A percentile compares a stretch with the other conserved stretches of the same genome.
Evolutionary conservation across 768 basidiomycete genomes (phyloP).

Genomic region (Cantharellus cinnabarinus): DNA sequence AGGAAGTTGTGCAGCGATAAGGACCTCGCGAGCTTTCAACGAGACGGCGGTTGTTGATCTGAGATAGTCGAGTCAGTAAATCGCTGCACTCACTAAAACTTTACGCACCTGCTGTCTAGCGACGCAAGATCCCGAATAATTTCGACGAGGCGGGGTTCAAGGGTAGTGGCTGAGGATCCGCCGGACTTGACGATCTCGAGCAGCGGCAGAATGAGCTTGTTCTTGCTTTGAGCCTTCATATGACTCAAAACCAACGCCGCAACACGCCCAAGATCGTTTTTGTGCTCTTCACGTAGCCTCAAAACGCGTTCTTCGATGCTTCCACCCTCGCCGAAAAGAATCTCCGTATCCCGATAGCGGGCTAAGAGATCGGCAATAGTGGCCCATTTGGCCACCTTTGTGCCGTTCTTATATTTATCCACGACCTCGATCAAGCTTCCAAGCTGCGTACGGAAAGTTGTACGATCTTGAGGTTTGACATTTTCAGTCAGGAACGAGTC

Average conservation of each 20-base stretch:
- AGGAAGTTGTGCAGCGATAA: constrained; percentile 90
- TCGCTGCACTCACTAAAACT: constrained; percentile 2
- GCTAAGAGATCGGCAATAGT: constrained; percentile 58
- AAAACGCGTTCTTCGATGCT: constrained; percentile 86
- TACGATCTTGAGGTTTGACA: constrained; percentile 57
- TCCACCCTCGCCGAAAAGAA: constrained; percentile 55
- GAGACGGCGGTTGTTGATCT: constrained; percentile 84
- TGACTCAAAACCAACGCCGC: constrained; percentile 79
- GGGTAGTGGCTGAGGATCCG: constrained; percentile 50
- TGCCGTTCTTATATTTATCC: constrained; percentile 58
- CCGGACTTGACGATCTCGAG: constrained; percentile 79
- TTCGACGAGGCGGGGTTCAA: constrained; percentile 52
- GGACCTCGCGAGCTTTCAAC: constrained; percentile 88
- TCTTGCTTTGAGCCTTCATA: constrained; percentile 85
- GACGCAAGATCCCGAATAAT: constrained; percentile 65
- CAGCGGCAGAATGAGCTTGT: constrained; percentile 65
- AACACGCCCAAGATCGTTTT: constrained; percentile 79
- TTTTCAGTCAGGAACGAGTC: constrained; percentile 71
- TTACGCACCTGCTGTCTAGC: constrained; percentile 66
- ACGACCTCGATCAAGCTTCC: constrained; percentile 50
- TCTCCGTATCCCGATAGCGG: constrained; percentile 71
- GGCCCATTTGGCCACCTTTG: constrained; percentile 70
- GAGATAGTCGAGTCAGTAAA: not conserved
- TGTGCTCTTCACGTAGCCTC: constrained; percentile 75
- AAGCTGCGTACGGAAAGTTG: constrained; percentile 60